These are phyloP conservation scores for Metschnikowia cerradonensis DNA, from an alignment of 805 yeast genomes.

Conservation along the genomic window DNA sequence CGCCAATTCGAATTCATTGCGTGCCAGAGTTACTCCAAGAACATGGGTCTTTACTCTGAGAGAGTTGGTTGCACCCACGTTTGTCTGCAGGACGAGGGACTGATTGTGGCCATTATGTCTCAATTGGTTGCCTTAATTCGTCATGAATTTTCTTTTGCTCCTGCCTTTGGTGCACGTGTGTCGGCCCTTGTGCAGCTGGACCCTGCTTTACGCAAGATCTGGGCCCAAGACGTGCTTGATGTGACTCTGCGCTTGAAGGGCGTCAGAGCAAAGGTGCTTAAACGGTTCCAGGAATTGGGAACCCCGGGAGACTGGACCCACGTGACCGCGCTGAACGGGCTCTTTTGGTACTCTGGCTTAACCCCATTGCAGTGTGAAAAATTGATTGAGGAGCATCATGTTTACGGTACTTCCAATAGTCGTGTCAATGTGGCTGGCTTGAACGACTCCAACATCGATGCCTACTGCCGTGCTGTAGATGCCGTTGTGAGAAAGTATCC, in stretches of 20 bases:
- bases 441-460: constrained; percentile 35
- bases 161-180: constrained; percentile 45
- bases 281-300: constrained; percentile 27
- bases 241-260: constrained; percentile 29
- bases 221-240: constrained; percentile 35
- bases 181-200: constrained; percentile 30
- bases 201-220: constrained; percentile 21
- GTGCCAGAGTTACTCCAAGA: constrained; percentile 39
- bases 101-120: constrained; percentile 18
- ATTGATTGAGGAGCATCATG: constrained; percentile 33
- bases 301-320: constrained; percentile 45
- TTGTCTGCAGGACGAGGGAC: constrained; percentile 7
- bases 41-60: constrained; percentile 40
- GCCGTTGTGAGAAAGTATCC: constrained; percentile 29
- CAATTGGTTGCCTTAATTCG: constrained; percentile 33
- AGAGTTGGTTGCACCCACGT: constrained; percentile 38
- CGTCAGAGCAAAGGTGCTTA: constrained; percentile 28
- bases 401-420: constrained; percentile 37
- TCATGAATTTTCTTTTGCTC: constrained; percentile 43
- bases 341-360: constrained; percentile 45
- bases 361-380: constrained; percentile 28
- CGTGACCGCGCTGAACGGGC: constrained; percentile 35
- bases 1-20: constrained; percentile 22
- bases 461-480: constrained; percentile 36
- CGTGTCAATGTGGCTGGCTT: constrained; percentile 46